Evolutionary conservation across 805 yeast genomes (phyloP).

Genomic region (Crinitomyces ghanaensis): DNA sequence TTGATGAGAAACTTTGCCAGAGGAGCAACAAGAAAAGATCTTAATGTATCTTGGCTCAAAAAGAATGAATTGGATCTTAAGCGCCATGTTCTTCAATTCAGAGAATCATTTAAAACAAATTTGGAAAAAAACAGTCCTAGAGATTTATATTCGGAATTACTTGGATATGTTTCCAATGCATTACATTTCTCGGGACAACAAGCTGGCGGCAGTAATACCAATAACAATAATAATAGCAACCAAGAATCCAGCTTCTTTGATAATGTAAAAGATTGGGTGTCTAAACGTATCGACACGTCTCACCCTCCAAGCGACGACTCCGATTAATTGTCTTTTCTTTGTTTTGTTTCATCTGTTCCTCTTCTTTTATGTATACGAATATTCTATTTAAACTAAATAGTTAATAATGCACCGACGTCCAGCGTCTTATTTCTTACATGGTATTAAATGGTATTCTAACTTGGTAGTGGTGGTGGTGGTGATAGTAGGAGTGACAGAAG

Average conservation of each 20-base stretch:
- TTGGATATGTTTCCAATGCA: slow-evolving; percentile 20
- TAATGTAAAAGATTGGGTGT: slow-evolving; percentile 26
- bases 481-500: no score
- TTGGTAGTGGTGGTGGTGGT: no score
- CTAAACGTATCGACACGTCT: slow-evolving; percentile 18
- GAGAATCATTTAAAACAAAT: slow-evolving; percentile 73
- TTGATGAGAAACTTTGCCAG: slow-evolving; percentile 94
- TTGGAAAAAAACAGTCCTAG: slow-evolving; percentile 54
- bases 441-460: no score
- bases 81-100: slow-evolving; percentile 78
- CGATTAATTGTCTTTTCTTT: no score
- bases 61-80: slow-evolving; percentile 92
- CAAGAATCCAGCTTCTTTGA: no score
- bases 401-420: no score
- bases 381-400: no score
- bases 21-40: slow-evolving; percentile 93
- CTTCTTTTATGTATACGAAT: no score
- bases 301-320: no score
- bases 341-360: no score
- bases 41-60: slow-evolving; percentile 94
- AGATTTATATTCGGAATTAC: slow-evolving; percentile 73
- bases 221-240: no score
- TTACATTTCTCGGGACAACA: slow-evolving; percentile 4
- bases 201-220: not conserved
- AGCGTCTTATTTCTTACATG: no score